A percentile compares a stretch with the other conserved stretches of the same genome.
Conservation (phyloP, 2,329 filamentous ascomycete genomes). For the Magnaporthiopsis incrustans region DNA sequence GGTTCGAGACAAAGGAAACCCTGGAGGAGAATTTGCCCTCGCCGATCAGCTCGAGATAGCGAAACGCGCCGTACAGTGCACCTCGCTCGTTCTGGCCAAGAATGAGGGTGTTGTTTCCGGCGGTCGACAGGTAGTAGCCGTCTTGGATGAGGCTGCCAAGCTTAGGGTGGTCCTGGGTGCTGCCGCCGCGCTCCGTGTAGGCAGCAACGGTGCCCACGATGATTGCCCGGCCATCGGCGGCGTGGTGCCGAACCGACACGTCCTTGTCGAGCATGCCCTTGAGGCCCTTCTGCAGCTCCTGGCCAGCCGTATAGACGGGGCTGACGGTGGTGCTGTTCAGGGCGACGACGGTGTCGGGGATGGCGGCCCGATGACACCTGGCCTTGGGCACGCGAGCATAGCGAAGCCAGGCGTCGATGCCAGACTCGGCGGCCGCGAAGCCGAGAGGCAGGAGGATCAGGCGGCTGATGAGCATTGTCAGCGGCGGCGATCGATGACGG, state of each 20-base stretch:
- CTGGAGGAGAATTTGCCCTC: conserved; percentile 45
- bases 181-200: conserved; percentile 27
- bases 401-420: conserved; percentile 43
- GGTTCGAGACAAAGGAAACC: conserved; percentile 42
- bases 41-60: conserved; percentile 58
- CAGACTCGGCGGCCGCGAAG: conserved; percentile 32
- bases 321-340: conserved; percentile 42
- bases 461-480: neutral
- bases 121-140: conserved; percentile 52
- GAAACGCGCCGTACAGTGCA: conserved; percentile 60
- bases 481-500: too few species aligned
- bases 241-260: conserved; percentile 21
- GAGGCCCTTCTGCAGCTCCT: conserved; percentile 51
- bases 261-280: conserved; percentile 46
- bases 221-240: conserved; percentile 47
- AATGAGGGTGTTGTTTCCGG: conserved; percentile 41
- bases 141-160: conserved; percentile 40
- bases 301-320: conserved; percentile 51
- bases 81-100: conserved; percentile 59
- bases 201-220: conserved; percentile 40
- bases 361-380: neutral
- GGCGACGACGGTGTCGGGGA: conserved; percentile 13
- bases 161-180: conserved; percentile 17
- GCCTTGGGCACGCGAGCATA: conserved; percentile 27
- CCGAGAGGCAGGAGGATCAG: conserved; percentile 5